Conservation (phyloP, 345 rosid genomes). For the Chamaenerion angustifolium region DNA sequence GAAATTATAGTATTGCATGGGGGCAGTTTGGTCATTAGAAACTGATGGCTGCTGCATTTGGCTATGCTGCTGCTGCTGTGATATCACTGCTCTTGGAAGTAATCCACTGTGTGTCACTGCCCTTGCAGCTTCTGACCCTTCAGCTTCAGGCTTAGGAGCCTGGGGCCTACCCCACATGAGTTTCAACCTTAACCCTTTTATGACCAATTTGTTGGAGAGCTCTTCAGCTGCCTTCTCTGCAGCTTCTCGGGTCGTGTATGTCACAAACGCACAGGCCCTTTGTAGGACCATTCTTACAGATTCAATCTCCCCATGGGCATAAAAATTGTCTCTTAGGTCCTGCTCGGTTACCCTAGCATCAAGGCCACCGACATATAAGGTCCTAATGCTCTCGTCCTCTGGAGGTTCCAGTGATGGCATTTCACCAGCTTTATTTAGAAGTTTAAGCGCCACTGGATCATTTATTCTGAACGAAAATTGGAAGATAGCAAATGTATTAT, state of each 20-base stretch:
- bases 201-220: constrained; percentile 72
- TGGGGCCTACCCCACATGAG: constrained; percentile 96
- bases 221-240: constrained; percentile 95
- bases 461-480: constrained; percentile 44
- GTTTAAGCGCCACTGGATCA: constrained; percentile 86
- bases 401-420: constrained; percentile 93
- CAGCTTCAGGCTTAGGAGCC: constrained; percentile 59
- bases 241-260: constrained; percentile 91
- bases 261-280: constrained; percentile 82
- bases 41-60: constrained; percentile 22
- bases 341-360: constrained; percentile 75
- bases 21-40: constrained; percentile 40
- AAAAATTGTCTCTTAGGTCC: constrained; percentile 79
- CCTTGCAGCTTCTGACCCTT: constrained; percentile 51
- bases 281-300: constrained; percentile 74
- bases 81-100: constrained; percentile 73
- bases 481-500: not conserved
- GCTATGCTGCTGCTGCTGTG: constrained; percentile 75
- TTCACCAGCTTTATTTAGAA: constrained; percentile 90
- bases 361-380: constrained; percentile 85
- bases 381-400: constrained; percentile 77
- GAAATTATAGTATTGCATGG: constrained; percentile 61
- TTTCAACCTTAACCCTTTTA: constrained; percentile 84
- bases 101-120: constrained; percentile 69
- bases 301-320: constrained; percentile 87